A percentile compares a stretch with the other conserved stretches of the same genome.
Conservation (phyloP, 257 asterid species). For the Echium plantagineum region DNA sequence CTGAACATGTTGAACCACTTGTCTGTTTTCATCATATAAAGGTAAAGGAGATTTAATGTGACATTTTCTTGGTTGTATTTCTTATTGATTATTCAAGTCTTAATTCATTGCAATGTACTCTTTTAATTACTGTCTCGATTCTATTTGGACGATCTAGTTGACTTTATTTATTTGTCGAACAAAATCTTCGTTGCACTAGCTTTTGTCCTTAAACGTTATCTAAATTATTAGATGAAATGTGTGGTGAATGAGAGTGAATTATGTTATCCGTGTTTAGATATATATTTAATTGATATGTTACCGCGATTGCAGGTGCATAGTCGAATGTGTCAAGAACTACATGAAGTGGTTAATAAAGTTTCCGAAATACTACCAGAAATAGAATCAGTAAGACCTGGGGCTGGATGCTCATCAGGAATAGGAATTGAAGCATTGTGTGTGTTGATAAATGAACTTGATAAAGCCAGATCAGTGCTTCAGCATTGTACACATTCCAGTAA, state of each 20-base stretch:
- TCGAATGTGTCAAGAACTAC: constrained; percentile 57
- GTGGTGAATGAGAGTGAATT: too few species aligned
- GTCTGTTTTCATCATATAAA: background rate
- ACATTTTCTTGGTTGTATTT: too few species aligned
- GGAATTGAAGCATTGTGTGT: constrained; percentile 71
- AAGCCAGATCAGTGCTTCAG: constrained; percentile 53
- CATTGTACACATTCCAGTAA: constrained; percentile 73
- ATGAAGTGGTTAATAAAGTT: constrained; percentile 28
- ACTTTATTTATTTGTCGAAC: too few species aligned
- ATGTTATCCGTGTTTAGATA: background rate
- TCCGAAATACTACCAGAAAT: constrained; percentile 43
- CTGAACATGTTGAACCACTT: background rate
- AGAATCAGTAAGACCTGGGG: constrained; percentile 82
- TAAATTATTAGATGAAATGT: too few species aligned
- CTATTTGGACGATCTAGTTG: too few species aligned
- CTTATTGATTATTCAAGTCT: too few species aligned
- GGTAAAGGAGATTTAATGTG: background rate
- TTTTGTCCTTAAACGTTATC: too few species aligned
- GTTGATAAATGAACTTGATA: constrained; percentile 45
- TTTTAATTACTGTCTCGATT: too few species aligned
- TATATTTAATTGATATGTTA: background rate
- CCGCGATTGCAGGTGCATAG: constrained; percentile 59
- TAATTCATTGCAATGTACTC: too few species aligned
- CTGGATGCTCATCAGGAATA: constrained; percentile 71
- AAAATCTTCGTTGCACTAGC: too few species aligned